phyloP scores from a whole-genome alignment of 2,329 filamentous ascomycete genomes.

The Cytospora piceae region DNA sequence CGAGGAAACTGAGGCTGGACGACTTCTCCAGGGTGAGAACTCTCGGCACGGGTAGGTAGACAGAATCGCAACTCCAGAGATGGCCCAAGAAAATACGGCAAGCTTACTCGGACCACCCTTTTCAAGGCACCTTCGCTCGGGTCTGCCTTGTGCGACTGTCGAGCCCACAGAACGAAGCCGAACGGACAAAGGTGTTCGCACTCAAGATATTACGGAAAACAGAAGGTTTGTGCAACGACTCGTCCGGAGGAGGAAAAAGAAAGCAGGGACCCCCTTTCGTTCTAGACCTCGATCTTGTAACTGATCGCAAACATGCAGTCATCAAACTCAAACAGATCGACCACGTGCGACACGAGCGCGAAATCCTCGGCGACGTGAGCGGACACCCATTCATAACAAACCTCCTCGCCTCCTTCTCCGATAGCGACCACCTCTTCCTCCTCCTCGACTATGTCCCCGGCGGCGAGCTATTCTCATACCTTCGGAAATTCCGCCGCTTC shows the following conservation, averaged over 20 bases:
- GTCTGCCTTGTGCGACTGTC: conserved; percentile 77
- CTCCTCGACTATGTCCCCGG: conserved; percentile 83
- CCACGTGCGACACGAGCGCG: conserved; percentile 82
- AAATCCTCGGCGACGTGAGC: conserved; percentile 75
- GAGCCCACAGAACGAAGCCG: conserved; percentile 49
- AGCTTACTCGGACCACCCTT: conserved; percentile 10
- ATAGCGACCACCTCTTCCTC: conserved; percentile 79
- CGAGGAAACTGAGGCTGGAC: conserved; percentile 44
- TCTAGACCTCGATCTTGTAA: not conserved
- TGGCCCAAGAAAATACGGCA: not conserved
- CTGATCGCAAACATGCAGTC: conserved; percentile 49
- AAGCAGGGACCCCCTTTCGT: no score
- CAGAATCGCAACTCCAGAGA: not conserved
- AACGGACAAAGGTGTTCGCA: conserved; percentile 72
- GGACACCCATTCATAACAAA: conserved; percentile 85
- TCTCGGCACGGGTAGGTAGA: conserved; percentile 68
- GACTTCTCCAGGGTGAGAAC: conserved; percentile 78
- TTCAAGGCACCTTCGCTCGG: conserved; percentile 75
- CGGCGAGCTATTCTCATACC: conserved; percentile 83
- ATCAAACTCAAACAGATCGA: conserved; percentile 85
- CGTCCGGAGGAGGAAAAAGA: not conserved
- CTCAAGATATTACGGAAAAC: conserved; percentile 78
- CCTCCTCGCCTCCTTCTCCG: conserved; percentile 78
- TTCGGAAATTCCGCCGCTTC: conserved; percentile 77
- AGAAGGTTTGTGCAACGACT: conserved; percentile 45